phyloP scores from a whole-genome alignment of 805 yeast genomes.

The Diddensiella transvaalensis region DNA sequence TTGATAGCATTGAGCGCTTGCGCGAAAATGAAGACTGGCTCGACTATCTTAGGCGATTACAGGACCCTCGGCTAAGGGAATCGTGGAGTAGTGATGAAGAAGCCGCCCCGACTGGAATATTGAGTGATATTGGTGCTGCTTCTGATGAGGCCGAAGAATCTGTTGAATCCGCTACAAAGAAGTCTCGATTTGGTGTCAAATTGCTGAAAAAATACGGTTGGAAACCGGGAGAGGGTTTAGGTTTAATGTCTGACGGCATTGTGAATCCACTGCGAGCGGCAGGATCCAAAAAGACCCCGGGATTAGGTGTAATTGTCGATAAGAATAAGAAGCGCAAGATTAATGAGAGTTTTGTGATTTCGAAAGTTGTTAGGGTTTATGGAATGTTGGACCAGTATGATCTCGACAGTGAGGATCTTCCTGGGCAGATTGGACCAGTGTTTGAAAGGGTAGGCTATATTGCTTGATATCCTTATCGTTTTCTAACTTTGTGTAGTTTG shows the following conservation, averaged over 20 bases:
- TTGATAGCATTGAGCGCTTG: constrained; percentile 11
- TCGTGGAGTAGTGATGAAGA: constrained; percentile 6
- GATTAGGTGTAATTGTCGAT: constrained; percentile 15
- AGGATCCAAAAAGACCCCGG: constrained; percentile 13
- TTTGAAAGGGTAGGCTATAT: constrained; percentile 2
- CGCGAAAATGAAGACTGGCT: constrained; percentile 20
- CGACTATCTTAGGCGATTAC: constrained; percentile 11
- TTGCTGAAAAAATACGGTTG: constrained; percentile 20
- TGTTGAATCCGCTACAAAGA: background rate
- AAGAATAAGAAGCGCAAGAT: constrained; percentile 3
- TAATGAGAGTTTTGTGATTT: background rate
- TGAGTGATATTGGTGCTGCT: background rate
- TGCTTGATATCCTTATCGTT: background rate
- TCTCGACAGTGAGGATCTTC: constrained; percentile 2
- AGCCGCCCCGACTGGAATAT: background rate
- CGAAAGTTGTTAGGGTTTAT: constrained; percentile 1
- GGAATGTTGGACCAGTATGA: background rate
- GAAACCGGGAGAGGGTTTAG: constrained; percentile 23
- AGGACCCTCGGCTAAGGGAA: background rate
- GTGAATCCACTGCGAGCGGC: constrained; percentile 11
- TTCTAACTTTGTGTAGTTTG: constrained; percentile 4
- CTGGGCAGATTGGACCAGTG: background rate
- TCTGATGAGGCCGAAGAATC: constrained; percentile 3
- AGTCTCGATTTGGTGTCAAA: constrained; percentile 5
- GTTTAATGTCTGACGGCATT: constrained; percentile 13